A percentile compares a stretch with the other conserved stretches of the same genome.
These are phyloP conservation scores for Ilyonectria robusta DNA, from an alignment of 2,329 filamentous ascomycete genomes.

Conservation along the genomic window DNA sequence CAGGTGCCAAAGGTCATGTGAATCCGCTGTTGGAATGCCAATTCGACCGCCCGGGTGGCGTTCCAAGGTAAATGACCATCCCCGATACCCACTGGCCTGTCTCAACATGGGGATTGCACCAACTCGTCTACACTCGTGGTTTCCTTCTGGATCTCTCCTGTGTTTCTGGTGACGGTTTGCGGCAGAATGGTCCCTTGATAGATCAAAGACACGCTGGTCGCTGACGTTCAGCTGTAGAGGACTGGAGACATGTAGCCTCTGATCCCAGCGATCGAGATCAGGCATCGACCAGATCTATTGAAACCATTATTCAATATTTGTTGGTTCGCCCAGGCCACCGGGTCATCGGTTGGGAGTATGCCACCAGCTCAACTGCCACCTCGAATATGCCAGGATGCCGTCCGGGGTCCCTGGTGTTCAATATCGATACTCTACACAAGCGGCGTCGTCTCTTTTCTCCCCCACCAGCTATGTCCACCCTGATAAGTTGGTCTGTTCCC, in stretches of 20 bases:
- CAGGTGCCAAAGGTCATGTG: conserved; percentile 45
- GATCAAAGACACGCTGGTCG: neutral
- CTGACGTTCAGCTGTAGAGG: neutral
- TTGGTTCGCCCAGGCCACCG: neutral
- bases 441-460: conserved; percentile 19
- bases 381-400: conserved; percentile 6
- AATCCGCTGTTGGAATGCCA: conserved; percentile 32
- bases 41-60: conserved; percentile 7
- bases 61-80: conserved; percentile 1
- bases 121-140: neutral
- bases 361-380: neutral
- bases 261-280: neutral
- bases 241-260: neutral
- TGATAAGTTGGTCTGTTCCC: neutral
- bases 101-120: conserved; percentile 1
- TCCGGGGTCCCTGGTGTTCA: conserved; percentile 15
- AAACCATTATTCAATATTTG: neutral
- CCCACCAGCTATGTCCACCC: conserved; percentile 5
- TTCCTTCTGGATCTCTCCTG: neutral
- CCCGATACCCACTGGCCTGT: neutral
- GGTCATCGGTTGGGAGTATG: neutral
- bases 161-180: neutral
- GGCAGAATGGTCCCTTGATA: neutral
- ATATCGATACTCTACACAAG: conserved; percentile 7
- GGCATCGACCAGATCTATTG: neutral